Percentiles rank a stretch among this genome's conserved stretches.
Evolutionary conservation across 768 basidiomycete genomes (phyloP).

Genomic region (Mycena crocata): DNA sequence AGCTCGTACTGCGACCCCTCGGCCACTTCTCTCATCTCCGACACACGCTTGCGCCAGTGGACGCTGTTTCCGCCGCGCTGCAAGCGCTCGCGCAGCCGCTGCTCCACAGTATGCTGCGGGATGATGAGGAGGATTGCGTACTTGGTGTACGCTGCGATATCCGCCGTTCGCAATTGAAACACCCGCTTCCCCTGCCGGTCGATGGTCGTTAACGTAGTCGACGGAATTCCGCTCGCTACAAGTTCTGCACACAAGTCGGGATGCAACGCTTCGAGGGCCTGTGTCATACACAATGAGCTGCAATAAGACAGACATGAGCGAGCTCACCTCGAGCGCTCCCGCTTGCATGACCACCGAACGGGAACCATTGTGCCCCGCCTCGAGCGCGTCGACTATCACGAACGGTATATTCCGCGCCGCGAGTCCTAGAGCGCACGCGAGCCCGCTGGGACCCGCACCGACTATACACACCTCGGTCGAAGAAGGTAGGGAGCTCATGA

Average conservation of each 20-base stretch:
- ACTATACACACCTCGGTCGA: conserved; percentile 25
- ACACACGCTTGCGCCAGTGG: conserved; percentile 46
- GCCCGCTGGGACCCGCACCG: conserved; percentile 34
- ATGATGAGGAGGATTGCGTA: conserved; percentile 49
- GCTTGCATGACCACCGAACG: conserved; percentile 42
- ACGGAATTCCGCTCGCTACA: conserved; percentile 6
- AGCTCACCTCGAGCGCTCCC: neutral
- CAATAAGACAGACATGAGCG: neutral
- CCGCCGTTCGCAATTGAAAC: conserved; percentile 40
- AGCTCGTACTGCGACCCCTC: conserved; percentile 43
- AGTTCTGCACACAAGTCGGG: neutral
- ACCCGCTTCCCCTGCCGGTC: conserved; percentile 48
- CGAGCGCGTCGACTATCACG: conserved; percentile 42
- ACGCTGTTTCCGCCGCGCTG: conserved; percentile 42
- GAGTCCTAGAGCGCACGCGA: conserved; percentile 47
- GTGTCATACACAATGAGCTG: neutral
- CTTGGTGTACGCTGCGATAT: conserved; percentile 43
- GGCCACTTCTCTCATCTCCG: conserved; percentile 41
- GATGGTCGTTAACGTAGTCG: conserved; percentile 45
- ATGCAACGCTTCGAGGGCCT: neutral
- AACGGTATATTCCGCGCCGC: conserved; percentile 49
- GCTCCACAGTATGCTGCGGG: conserved; percentile 54
- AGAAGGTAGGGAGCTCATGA: no score
- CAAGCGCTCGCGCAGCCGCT: conserved; percentile 45
- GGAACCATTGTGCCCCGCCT: conserved; percentile 41